Conservation (phyloP, 768 basidiomycete genomes). For the Podaxis rugospora region DNA sequence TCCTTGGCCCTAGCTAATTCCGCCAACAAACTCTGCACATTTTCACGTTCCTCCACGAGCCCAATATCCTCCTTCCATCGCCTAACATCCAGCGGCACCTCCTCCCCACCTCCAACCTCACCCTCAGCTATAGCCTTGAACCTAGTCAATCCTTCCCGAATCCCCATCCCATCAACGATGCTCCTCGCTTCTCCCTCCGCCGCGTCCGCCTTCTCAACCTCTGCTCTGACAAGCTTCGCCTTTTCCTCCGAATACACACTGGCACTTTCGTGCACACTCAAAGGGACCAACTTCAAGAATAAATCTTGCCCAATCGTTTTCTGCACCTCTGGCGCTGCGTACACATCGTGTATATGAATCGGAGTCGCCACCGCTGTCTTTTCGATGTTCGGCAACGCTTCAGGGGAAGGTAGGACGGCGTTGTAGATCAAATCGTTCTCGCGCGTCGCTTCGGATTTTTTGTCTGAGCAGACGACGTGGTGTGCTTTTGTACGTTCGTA, state of each 20-base stretch:
- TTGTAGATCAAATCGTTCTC: conserved; percentile 99
- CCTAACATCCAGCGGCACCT: conserved; percentile 67
- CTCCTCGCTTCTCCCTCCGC: conserved; percentile 79
- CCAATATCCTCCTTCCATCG: conserved; percentile 73
- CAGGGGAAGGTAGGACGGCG: conserved; percentile 74
- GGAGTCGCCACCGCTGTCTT: conserved; percentile 78
- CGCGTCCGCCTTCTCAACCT: conserved; percentile 83
- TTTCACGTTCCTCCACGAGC: conserved; percentile 62
- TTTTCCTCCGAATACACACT: conserved; percentile 98
- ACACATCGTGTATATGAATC: conserved; percentile 93
- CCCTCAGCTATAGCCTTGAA: conserved; percentile 72
- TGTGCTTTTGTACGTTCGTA: conserved; percentile 83
- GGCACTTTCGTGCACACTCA: conserved; percentile 94
- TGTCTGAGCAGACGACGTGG: conserved; percentile 70
- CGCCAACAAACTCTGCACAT: conserved; percentile 57
- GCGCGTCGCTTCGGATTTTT: conserved; percentile 67
- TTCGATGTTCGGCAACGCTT: conserved; percentile 78
- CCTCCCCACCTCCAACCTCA: conserved; percentile 54
- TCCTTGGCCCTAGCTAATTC: conserved; percentile 58
- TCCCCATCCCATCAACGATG: conserved; percentile 75
- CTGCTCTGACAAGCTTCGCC: conserved; percentile 83
- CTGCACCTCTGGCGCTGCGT: conserved; percentile 85
- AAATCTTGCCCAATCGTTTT: conserved; percentile 92
- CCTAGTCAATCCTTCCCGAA: conserved; percentile 64
- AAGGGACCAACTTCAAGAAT: conserved; percentile 81